A percentile compares a stretch with the other conserved stretches of the same genome.
Conservation (phyloP, 2,329 filamentous ascomycete species). For the Penicillium sp. region DNA sequence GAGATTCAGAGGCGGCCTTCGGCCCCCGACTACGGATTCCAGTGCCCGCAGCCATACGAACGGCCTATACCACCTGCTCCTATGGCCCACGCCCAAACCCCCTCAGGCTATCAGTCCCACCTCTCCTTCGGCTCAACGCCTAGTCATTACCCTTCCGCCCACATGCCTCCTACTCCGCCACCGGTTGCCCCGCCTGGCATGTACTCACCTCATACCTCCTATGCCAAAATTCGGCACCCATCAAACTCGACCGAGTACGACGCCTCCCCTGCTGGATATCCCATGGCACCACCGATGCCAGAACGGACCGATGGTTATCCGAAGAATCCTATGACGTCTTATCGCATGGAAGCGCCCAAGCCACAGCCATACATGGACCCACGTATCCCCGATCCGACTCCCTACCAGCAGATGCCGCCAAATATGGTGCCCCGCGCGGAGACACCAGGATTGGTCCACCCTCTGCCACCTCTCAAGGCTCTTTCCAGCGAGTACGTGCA, state of each 20-base stretch:
- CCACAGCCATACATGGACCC: constrained; percentile 31
- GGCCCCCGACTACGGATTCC: constrained; percentile 45
- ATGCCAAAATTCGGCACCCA: constrained; percentile 33
- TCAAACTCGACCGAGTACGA: constrained; percentile 38
- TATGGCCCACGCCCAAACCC: constrained; percentile 38
- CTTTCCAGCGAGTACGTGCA: constrained; percentile 30
- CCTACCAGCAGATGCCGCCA: constrained; percentile 41
- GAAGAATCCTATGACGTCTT: constrained; percentile 29
- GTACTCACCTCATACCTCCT: constrained; percentile 37
- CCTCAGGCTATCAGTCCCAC: constrained; percentile 41
- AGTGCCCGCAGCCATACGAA: constrained; percentile 33
- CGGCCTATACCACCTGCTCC: constrained; percentile 39
- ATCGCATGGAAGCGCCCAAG: constrained; percentile 30
- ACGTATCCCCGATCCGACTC: constrained; percentile 31
- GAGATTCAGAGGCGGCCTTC: constrained; percentile 51
- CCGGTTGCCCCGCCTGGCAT: constrained; percentile 30
- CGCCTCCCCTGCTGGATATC: constrained; percentile 19
- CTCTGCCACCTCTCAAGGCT: constrained; percentile 40
- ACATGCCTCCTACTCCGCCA: constrained; percentile 45
- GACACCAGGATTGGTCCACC: constrained; percentile 25
- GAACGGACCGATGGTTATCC: constrained; percentile 25
- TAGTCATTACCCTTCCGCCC: constrained; percentile 43
- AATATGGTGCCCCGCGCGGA: constrained; percentile 22
- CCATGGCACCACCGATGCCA: constrained; percentile 20
- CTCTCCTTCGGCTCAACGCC: constrained; percentile 43